Evolutionary conservation across 1,284 basidiomycete species (phyloP).

Genomic region (Ceratobasidium sp.): DNA sequence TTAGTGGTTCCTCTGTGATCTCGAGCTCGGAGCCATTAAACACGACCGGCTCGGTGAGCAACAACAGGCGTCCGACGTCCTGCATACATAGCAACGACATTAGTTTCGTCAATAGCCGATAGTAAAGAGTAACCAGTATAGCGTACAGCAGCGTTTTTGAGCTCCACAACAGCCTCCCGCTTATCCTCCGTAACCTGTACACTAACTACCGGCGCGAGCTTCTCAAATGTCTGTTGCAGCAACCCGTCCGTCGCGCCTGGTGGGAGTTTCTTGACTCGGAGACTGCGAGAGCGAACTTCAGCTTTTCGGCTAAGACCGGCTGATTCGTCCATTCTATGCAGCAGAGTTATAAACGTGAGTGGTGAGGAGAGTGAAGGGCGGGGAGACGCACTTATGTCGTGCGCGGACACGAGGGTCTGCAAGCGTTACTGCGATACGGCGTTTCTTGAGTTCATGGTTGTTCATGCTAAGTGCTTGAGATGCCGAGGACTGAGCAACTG

Average conservation of each 20-base stretch:
- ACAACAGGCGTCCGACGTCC: slow-evolving; percentile 82
- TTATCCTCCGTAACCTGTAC: slow-evolving; percentile 77
- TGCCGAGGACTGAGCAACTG: slow-evolving; percentile 28
- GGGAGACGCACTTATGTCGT: slow-evolving; percentile 61
- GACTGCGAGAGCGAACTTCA: slow-evolving; percentile 66
- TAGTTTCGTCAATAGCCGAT: neutral
- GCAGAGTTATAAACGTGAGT: neutral
- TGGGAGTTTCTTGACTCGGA: slow-evolving; percentile 81
- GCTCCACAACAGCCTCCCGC: slow-evolving; percentile 79
- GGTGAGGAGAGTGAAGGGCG: neutral
- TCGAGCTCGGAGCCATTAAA: slow-evolving; percentile 69
- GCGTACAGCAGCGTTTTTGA: slow-evolving; percentile 77
- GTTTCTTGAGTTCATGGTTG: slow-evolving; percentile 85
- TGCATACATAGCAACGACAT: slow-evolving; percentile 53
- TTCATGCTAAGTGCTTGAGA: slow-evolving; percentile 80
- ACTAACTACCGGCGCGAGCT: slow-evolving; percentile 70
- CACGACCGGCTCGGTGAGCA: slow-evolving; percentile 72
- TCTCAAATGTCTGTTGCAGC: slow-evolving; percentile 87
- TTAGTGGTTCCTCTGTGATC: slow-evolving; percentile 63
- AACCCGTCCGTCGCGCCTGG: slow-evolving; percentile 82
- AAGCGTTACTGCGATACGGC: slow-evolving; percentile 84
- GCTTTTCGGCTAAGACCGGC: slow-evolving; percentile 66
- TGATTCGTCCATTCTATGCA: slow-evolving; percentile 57
- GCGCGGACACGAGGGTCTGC: slow-evolving; percentile 76
- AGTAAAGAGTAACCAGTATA: slow-evolving; percentile 2